phyloP scores from a whole-genome alignment of 371 early-diverging fungal species.

The Rhizopus delemar region DNA sequence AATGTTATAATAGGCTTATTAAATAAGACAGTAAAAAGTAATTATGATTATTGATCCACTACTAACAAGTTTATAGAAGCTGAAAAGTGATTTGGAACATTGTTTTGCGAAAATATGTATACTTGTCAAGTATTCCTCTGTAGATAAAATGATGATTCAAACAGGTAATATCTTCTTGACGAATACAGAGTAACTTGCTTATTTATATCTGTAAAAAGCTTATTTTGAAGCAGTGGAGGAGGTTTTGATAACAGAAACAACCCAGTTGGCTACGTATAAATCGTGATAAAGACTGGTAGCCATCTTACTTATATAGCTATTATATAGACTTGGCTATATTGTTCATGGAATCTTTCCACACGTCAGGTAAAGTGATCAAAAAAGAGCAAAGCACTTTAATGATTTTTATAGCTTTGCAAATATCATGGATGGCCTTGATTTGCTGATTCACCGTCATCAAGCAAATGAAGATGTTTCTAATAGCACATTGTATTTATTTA shows the following conservation, averaged over 20 bases:
- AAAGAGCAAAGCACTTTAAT: neutral
- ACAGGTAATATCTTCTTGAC: neutral
- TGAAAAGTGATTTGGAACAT: neutral
- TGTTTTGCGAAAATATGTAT: neutral
- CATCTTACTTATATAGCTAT: neutral
- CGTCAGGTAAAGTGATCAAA: slow-evolving; percentile 4
- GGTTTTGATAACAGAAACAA: neutral
- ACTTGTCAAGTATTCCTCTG: neutral
- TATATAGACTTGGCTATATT: neutral
- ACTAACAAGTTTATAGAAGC: too few relatives aligned
- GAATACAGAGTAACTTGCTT: neutral
- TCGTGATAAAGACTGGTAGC: neutral
- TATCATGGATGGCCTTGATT: slow-evolving; percentile 17
- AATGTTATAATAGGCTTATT: neutral
- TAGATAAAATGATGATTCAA: neutral
- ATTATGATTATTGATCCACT: neutral
- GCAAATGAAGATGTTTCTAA: neutral
- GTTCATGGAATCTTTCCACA: neutral
- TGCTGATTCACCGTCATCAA: slow-evolving; percentile 15
- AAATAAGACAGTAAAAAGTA: neutral
- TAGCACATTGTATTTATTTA: slow-evolving; percentile 11
- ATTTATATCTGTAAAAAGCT: neutral
- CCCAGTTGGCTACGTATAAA: neutral
- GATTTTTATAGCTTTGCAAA: slow-evolving; percentile 1
- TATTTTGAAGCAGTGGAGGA: neutral